Percentiles rank a stretch among this genome's conserved stretches.
These are phyloP conservation scores for Metschnikowia peoriensis DNA, from an alignment of 805 yeast species.

Conservation along the genomic window DNA sequence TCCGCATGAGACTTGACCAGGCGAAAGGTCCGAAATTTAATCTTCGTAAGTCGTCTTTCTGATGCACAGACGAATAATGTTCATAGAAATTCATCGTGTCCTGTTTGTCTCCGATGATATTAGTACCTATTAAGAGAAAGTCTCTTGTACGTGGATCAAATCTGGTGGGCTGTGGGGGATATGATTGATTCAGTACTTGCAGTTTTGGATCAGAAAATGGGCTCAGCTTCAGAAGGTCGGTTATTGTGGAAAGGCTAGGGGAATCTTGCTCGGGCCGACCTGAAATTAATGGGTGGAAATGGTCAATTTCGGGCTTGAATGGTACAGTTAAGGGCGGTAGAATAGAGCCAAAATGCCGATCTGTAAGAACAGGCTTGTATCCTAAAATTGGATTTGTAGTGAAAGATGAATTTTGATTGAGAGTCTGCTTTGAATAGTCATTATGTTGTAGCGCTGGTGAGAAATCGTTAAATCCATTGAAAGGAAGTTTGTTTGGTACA, in stretches of 20 bases:
- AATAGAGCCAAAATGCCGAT: neutral
- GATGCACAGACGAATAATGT: slow-evolving; percentile 28
- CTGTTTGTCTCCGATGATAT: slow-evolving; percentile 6
- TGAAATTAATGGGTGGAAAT: neutral
- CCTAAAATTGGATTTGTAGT: neutral
- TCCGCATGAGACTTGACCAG: slow-evolving; percentile 36
- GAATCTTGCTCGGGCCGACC: neutral
- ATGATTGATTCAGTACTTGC: neutral
- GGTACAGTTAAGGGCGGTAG: slow-evolving; percentile 7
- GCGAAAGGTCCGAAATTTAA: slow-evolving; percentile 39
- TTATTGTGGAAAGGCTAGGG: neutral
- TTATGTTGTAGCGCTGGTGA: neutral
- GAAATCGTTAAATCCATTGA: neutral
- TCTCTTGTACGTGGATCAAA: slow-evolving; percentile 7
- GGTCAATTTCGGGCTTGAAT: neutral
- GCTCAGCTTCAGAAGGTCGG: neutral
- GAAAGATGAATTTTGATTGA: neutral
- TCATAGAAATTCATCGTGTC: slow-evolving; percentile 24
- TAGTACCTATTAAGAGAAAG: slow-evolving; percentile 12
- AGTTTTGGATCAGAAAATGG: neutral
- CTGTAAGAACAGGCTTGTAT: neutral
- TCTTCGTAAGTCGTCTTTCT: slow-evolving; percentile 29
- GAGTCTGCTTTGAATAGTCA: neutral
- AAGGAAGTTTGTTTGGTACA: neutral
- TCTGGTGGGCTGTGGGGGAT: neutral